phyloP scores from a whole-genome alignment of 345 rosid genomes.

The Ceriops decandra region DNA sequence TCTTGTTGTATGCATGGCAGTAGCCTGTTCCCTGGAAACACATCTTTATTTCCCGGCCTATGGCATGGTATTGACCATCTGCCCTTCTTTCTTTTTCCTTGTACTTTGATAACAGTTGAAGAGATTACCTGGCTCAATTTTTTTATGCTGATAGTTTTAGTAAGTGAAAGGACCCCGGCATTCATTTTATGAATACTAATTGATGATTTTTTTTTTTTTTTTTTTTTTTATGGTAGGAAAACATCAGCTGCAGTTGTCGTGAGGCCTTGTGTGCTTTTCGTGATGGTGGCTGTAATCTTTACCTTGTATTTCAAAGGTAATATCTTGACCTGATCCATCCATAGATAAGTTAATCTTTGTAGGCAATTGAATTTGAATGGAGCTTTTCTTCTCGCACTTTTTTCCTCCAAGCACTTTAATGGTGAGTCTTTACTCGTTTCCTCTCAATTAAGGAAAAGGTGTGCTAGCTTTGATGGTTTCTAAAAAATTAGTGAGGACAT shows the following conservation, averaged over 20 bases:
- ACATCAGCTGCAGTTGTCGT: slow-evolving; percentile 39
- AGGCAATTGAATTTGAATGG: not conserved
- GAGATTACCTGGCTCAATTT: not conserved
- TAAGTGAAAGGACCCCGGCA: not conserved
- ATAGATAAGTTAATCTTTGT: not conserved
- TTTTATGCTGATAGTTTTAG: not conserved
- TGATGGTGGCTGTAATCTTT: slow-evolving; percentile 22
- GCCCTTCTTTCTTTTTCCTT: no score
- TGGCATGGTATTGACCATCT: no score
- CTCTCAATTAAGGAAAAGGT: not conserved
- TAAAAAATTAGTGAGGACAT: no score
- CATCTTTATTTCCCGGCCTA: no score
- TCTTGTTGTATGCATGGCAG: no score
- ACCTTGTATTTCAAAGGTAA: slow-evolving; percentile 37
- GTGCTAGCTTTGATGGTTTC: no score
- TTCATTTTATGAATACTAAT: no score
- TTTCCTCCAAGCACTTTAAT: not conserved
- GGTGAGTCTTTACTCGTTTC: not conserved
- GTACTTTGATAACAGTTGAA: not conserved
- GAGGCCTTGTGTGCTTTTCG: slow-evolving; percentile 32
- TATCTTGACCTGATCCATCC: slow-evolving; percentile 8
- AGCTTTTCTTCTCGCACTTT: not conserved
- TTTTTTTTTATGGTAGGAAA: slow-evolving; percentile 33
- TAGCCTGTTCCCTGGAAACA: no score
- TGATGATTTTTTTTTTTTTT: not conserved